Evolutionary conservation across 345 rosid species (phyloP).

Genomic region (Psidium guajava): DNA sequence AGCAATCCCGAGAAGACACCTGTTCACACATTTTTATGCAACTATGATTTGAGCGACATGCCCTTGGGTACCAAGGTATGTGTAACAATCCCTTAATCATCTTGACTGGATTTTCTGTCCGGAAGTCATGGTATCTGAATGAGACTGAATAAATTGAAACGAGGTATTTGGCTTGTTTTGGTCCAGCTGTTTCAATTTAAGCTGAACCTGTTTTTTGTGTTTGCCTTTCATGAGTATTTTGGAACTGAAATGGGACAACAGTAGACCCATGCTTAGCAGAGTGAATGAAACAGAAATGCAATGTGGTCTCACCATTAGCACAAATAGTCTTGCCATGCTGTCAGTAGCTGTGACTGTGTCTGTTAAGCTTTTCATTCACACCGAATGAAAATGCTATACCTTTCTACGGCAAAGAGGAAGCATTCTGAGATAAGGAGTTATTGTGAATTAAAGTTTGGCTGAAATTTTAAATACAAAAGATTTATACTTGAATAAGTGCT

Average conservation of each 20-base stretch:
- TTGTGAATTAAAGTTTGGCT: not conserved
- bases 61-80: constrained; percentile 78
- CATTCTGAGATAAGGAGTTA: not conserved
- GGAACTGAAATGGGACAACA: not conserved
- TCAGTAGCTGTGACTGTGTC: not conserved
- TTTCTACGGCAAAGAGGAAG: not conserved
- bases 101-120: not conserved
- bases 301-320: not conserved
- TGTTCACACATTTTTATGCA: constrained; percentile 87
- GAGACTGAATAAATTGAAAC: not conserved
- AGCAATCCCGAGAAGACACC: constrained; percentile 99
- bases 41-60: constrained; percentile 94
- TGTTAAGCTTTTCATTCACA: not conserved
- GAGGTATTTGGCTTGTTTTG: not conserved
- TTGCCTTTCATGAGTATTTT: not conserved
- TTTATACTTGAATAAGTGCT: not conserved
- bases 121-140: not conserved
- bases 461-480: not conserved
- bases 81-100: not conserved
- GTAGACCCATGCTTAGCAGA: not conserved
- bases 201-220: not conserved
- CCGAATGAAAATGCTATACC: not conserved
- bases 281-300: not conserved
- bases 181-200: not conserved
- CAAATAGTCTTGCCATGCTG: not conserved